Evolutionary conservation across 129 eudicot genomes (phyloP).

Genomic region (Flaveria trinervia): DNA sequence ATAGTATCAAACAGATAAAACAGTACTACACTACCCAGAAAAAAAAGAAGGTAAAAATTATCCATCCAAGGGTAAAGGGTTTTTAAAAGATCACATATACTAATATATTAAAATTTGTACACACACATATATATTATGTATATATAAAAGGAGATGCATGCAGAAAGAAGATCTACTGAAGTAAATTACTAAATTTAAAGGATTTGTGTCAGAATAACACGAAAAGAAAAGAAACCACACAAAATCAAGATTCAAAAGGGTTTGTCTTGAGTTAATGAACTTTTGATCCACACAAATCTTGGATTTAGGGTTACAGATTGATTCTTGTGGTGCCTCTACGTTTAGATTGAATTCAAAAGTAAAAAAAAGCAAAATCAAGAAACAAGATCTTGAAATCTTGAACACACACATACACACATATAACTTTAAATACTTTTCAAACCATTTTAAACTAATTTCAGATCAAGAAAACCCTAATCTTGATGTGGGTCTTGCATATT

Average conservation of each 20-base stretch:
- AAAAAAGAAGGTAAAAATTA: background rate
- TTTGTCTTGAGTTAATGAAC: slow-evolving; percentile 19
- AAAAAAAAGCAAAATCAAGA: background rate
- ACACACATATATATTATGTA: too few relatives aligned
- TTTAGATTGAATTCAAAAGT: too few relatives aligned
- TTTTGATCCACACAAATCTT: slow-evolving; percentile 18
- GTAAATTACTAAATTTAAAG: background rate
- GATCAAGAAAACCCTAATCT: slow-evolving; percentile 5
- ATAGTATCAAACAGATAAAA: background rate
- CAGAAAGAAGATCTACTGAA: slow-evolving; percentile 18
- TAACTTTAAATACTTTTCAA: too few relatives aligned
- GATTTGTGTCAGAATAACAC: slow-evolving; percentile 19
- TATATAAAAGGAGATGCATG: slow-evolving; percentile 32
- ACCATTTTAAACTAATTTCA: background rate
- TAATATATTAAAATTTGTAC: too few relatives aligned
- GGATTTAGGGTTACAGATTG: slow-evolving; percentile 23
- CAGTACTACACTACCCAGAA: background rate
- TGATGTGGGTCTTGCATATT: slow-evolving; percentile 10
- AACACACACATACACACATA: background rate
- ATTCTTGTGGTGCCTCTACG: too few relatives aligned
- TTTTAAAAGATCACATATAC: slow-evolving; percentile 1
- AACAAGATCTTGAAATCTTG: slow-evolving; percentile 24
- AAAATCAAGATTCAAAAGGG: slow-evolving; percentile 19
- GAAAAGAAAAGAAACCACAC: background rate
- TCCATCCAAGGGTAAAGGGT: background rate